Evolutionary conservation across 2,329 filamentous ascomycete species (phyloP), one percentile per base, ranked within the genome.

Genomic region (Polychaeton citri): DNA sequence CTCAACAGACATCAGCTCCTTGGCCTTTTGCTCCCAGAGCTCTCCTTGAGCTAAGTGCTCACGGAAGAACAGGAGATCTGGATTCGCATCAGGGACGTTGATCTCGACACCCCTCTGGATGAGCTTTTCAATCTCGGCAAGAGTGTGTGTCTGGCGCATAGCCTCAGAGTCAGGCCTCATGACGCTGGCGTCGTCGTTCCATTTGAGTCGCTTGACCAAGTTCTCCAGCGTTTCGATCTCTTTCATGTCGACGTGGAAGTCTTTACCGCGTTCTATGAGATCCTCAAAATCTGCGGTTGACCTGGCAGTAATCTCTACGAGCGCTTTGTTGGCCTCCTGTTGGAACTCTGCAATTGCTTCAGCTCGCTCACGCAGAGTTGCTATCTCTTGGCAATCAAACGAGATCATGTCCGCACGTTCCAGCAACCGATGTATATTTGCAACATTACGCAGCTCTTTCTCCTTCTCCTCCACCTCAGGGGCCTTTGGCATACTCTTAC

Each of bases 321-420:
- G 69, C 31, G 81, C 79, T 41, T 68, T 66, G 38, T 74, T 70
- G 20, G 85, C 87, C 48, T 79, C 80, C 38, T 74, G 69, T 57
- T 88, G 86, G 61, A 94, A 98, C 39, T 76, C 74, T 45, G 81
- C 76, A 59, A 98, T 90, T 35, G 81, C 79, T 44, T 82, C 77
- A 40, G 82, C 81, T 34, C 88, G 81, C 56, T 96, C 87, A 53
- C 80, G 79, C 36, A 98, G 68, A 43, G 84, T 80, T 24, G 71
- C 71, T 50, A 96, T 93, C 59, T 98, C 88, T 28, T 83, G 80
- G 58, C 86, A 93, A 48, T 95, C 86, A 55, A 98, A 98, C 10
- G 83, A 84, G 43, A 96, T 77, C 48, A 79, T 76, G 50, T 93
- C 81, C 17, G 88, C 88, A 48, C 87, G 78, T 40, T 74, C 69